Base-by-base conservation (phyloP, 768 basidiomycete species). In the Albatrellus ellisii region DNA sequence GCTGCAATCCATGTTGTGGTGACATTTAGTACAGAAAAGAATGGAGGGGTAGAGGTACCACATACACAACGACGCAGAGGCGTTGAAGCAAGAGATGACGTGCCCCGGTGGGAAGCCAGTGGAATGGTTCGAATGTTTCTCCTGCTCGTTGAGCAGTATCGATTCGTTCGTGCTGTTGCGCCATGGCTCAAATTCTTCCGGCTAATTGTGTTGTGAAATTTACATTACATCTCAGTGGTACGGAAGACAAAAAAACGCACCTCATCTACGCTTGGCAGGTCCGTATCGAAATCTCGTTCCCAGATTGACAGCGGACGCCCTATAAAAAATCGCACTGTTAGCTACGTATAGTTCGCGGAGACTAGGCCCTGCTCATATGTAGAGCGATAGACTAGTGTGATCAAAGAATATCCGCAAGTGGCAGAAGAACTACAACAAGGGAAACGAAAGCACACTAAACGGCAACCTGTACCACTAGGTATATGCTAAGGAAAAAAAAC, bases 211-310 rank as follows among this genome's bases (percentile, higher is more conserved):
- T n/a, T 17, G 31, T 11, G 39, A 28, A 31, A 24, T 51, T 11
- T 32, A 32, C 20, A 31, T 29, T 41, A 31, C 35, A 41, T 11
- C 6, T 38, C 2, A n/a, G n/a, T n/a, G n/a, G n/a, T n/a, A n/a
- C n/a, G n/a, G 31, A 21, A 38, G 22, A 32, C 4, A 24, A 24
- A 31, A 12, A 31, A 39, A 58, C 58, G 43, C 47, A 79, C 77
- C 58, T 83, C 78, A 26, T 70, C 66, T 26, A 72, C 64, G 43
- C 62, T 65, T 10, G 83, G 84, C 21, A 85, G 51, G 36, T 67
- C 63, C 14, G 83, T 83, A 53, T 88, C 84, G 44, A 79, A 86
- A 54, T 88, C 84, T 47, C 68, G 62, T 54, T 84, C 85, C 49
- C 69, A 76, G 21, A 88, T 78, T 50, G 79, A 73, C 41, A 86